Evolutionary conservation across 306 rosid genomes (phyloP).

Genomic region (Vicia villosa): DNA sequence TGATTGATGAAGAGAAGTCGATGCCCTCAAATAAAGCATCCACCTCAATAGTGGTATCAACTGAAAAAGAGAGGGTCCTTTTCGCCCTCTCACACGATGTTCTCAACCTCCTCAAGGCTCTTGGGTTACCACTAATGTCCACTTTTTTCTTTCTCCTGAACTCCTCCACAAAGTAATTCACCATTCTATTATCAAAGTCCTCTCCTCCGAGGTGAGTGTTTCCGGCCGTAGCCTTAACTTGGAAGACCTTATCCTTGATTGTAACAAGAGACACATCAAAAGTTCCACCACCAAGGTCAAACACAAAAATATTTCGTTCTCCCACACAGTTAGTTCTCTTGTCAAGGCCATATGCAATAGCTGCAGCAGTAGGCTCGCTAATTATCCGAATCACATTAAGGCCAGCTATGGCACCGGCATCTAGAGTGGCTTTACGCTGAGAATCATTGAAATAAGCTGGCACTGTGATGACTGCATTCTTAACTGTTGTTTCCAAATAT

Average conservation of each 20-base stretch:
- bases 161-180: too few relatives aligned
- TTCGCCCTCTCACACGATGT: background rate
- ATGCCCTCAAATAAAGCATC: background rate
- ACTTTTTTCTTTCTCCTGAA: too few relatives aligned
- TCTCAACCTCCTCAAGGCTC: background rate
- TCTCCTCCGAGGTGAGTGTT: too few relatives aligned
- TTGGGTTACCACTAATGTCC: background rate
- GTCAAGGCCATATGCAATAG: too few relatives aligned
- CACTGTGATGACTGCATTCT: background rate
- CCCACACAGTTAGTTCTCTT: too few relatives aligned
- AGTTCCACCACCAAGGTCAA: too few relatives aligned
- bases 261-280: too few relatives aligned
- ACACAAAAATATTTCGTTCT: too few relatives aligned
- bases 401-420: background rate
- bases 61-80: background rate
- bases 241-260: too few relatives aligned
- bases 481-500: background rate
- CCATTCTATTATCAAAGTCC: too few relatives aligned
- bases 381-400: background rate
- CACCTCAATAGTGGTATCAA: background rate
- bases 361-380: background rate
- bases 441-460: background rate
- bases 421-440: background rate
- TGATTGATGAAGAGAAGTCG: too few relatives aligned
- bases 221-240: too few relatives aligned